These are phyloP conservation scores for Rosa lucieae DNA, from an alignment of 306 rosid species.

Conservation along the genomic window DNA sequence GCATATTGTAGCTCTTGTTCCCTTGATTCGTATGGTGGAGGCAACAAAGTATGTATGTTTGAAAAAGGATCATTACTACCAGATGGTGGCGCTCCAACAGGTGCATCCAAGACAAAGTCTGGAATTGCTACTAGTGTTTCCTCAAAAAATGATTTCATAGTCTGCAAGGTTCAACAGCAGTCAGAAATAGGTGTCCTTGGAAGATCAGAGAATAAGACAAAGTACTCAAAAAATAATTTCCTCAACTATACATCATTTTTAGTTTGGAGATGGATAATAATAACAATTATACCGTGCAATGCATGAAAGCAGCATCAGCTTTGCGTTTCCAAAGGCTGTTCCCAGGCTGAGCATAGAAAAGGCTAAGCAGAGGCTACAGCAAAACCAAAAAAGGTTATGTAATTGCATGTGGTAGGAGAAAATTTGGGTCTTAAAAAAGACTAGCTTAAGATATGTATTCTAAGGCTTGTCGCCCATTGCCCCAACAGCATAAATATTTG, in stretches of 20 bases:
- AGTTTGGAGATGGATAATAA: background rate
- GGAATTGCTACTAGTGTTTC: conserved; percentile 88
- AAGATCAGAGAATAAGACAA: background rate
- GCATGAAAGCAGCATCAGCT: conserved; percentile 71
- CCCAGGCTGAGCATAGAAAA: conserved; percentile 78
- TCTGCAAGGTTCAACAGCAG: conserved; percentile 48
- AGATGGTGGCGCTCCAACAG: conserved; percentile 41
- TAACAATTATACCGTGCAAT: conserved; percentile 54
- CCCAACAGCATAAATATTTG: background rate
- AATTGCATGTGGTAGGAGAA: background rate
- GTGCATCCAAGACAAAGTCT: conserved; percentile 71
- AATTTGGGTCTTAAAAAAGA: background rate
- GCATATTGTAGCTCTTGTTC: conserved; percentile 47
- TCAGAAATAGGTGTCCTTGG: background rate
- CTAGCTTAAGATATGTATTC: background rate
- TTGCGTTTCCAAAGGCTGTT: conserved; percentile 97
- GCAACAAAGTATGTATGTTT: conserved; percentile 48
- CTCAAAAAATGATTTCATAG: conserved; percentile 76
- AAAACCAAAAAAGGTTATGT: conserved; percentile 10
- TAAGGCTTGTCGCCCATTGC: background rate
- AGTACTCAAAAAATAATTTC: background rate
- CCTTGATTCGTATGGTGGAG: conserved; percentile 58
- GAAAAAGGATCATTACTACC: conserved; percentile 67
- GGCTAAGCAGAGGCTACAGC: conserved; percentile 79
- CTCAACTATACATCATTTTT: background rate